Base-by-base conservation (phyloP, 257 asterid genomes). In the Plantago elongata region DNA sequence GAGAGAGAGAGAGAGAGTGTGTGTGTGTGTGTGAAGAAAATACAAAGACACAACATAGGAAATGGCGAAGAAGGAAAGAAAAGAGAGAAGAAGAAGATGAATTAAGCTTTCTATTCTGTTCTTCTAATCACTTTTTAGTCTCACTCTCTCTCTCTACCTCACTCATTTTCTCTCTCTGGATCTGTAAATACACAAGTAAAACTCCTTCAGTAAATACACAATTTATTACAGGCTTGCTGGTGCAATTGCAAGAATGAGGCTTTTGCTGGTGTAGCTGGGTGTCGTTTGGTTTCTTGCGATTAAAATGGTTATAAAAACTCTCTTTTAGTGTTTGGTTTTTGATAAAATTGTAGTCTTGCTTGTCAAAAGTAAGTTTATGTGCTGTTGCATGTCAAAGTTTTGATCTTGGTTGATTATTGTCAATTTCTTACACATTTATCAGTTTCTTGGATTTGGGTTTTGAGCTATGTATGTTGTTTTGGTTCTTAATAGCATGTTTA, bases 1-100 rank as follows among this genome's bases (percentile, higher is more conserved):
- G 76, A n/a, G n/a, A n/a, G 60, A 66, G 61, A 64, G 74, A 29
- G 76, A 68, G 69, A 66, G 78, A n/a, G n/a, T n/a, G n/a, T n/a
- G n/a, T n/a, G n/a, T n/a, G n/a, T n/a, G n/a, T n/a, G n/a, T n/a
- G n/a, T 59, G 17, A 66, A 57, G 49, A 57, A 61, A 61, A 52
- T 70, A 66, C 63, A 61, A 74, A 54, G 58, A 64, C 64, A 61
- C 59, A 60, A 67, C 94, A 83, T 79, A 83, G 97, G 85, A 87
- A 83, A 87, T 80, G 89, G 92, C 81, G 89, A 82, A 75, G 79
- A 74, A 65, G 61, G 63, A 49, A 71, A 74, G 70, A 65, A 46
- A 63, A 72, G 63, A 69, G 66, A 63, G 83, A 68, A 73, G 80
- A 60, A 70, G 80, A 60, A 70, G 72, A 69, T 72, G 78, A 37